Evolutionary conservation across 2,329 filamentous ascomycete genomes (phyloP).

Genomic region (Didymella exigua): DNA sequence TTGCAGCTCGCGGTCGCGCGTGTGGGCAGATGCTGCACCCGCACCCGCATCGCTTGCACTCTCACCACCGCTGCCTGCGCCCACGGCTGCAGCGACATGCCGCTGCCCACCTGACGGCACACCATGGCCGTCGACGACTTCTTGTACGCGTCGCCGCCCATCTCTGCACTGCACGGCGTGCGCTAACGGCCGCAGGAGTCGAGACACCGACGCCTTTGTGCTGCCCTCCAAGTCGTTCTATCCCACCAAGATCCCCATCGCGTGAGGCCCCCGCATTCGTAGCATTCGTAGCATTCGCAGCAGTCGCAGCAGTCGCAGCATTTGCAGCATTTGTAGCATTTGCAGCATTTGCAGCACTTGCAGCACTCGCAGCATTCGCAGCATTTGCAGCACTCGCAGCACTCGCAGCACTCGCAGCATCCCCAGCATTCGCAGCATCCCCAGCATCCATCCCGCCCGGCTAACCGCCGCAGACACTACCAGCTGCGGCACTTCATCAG

Average conservation of each 20-base stretch:
- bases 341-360: too few species aligned
- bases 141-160: slow-evolving; percentile 27
- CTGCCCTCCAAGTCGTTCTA: slow-evolving; percentile 54
- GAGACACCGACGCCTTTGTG: slow-evolving; percentile 54
- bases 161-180: neutral
- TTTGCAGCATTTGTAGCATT: too few species aligned
- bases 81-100: slow-evolving; percentile 35
- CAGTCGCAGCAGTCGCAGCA: too few species aligned
- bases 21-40: slow-evolving; percentile 7
- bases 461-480: slow-evolving; percentile 68
- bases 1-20: slow-evolving; percentile 6
- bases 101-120: slow-evolving; percentile 31
- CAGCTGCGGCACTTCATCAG: slow-evolving; percentile 90
- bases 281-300: too few species aligned
- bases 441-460: too few species aligned
- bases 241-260: slow-evolving; percentile 55
- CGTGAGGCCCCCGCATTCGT: slow-evolving; percentile 48
- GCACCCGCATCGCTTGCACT: neutral
- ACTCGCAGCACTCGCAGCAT: too few species aligned
- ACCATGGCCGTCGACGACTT: slow-evolving; percentile 50
- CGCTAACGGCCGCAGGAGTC: slow-evolving; percentile 47
- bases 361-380: too few species aligned
- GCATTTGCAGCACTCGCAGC: too few species aligned
- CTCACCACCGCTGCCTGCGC: neutral
- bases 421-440: too few species aligned